A percentile compares a stretch with the other conserved stretches of the same genome.
These are phyloP conservation scores for Candida silvicultrix DNA, from an alignment of 805 yeast genomes.

Conservation along the genomic window DNA sequence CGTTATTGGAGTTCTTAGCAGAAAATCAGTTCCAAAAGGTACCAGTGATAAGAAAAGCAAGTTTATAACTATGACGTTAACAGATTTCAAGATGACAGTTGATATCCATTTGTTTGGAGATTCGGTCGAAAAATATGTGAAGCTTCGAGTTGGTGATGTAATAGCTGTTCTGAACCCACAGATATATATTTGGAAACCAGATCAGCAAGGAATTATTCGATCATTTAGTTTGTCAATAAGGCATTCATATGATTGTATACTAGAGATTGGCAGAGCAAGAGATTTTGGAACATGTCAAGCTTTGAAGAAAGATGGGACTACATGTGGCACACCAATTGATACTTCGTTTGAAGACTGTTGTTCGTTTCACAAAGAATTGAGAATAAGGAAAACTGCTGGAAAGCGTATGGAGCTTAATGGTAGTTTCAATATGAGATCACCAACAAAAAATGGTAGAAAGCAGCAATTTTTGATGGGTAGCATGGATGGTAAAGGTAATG, in stretches of 20 bases:
- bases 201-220: conserved; percentile 22
- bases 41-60: conserved; percentile 40
- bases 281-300: conserved; percentile 62
- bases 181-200: conserved; percentile 36
- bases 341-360: conserved; percentile 49
- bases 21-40: conserved; percentile 46
- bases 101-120: conserved; percentile 59
- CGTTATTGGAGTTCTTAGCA: conserved; percentile 61
- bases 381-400: conserved; percentile 44
- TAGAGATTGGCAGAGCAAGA: conserved; percentile 69
- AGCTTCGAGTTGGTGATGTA: conserved; percentile 66
- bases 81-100: conserved; percentile 59
- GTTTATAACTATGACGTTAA: conserved; percentile 55
- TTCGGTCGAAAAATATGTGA: conserved; percentile 69
- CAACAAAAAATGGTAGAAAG: conserved; percentile 37
- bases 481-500: conserved; percentile 21
- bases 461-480: conserved; percentile 36
- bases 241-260: conserved; percentile 41
- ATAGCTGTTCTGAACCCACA: conserved; percentile 72
- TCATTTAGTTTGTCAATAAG: conserved; percentile 52
- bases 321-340: conserved; percentile 61
- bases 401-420: conserved; percentile 75
- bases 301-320: conserved; percentile 37
- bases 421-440: conserved; percentile 48
- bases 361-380: conserved; percentile 61